Conservation (phyloP, 2,329 filamentous ascomycete species). For the Biscogniauxia sp. region DNA sequence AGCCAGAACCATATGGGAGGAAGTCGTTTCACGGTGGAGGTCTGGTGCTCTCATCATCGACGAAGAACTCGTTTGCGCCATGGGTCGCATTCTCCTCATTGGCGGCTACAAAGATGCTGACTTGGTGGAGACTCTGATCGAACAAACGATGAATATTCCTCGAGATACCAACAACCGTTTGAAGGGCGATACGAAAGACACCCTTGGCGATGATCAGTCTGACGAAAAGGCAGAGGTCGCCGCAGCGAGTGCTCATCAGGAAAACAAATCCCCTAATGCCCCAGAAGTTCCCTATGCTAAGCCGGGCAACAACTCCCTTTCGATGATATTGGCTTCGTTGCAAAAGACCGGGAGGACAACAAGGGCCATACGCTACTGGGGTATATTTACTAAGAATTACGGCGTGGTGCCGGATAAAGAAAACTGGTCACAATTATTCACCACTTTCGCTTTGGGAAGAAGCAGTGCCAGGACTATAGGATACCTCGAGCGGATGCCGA, state of each 20-base stretch:
- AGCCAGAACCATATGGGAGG: slow-evolving; percentile 75
- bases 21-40: slow-evolving; percentile 74
- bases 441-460: slow-evolving; percentile 62
- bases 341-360: slow-evolving; percentile 57
- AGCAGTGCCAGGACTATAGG: slow-evolving; percentile 61
- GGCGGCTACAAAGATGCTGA: slow-evolving; percentile 63
- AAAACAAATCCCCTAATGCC: slow-evolving; percentile 16
- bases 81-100: slow-evolving; percentile 74
- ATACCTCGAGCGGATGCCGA: slow-evolving; percentile 56
- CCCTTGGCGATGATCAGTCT: background rate
- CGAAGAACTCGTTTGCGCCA: slow-evolving; percentile 73
- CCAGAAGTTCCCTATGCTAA: slow-evolving; percentile 35
- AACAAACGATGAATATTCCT: slow-evolving; percentile 77
- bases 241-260: background rate
- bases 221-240: background rate
- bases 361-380: slow-evolving; percentile 76
- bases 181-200: slow-evolving; percentile 1
- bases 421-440: slow-evolving; percentile 68
- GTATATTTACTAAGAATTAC: slow-evolving; percentile 60
- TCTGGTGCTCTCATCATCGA: slow-evolving; percentile 70
- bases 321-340: slow-evolving; percentile 66
- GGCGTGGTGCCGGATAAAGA: slow-evolving; percentile 68
- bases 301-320: slow-evolving; percentile 60
- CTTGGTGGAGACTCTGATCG: slow-evolving; percentile 71
- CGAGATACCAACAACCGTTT: slow-evolving; percentile 42